Evolutionary conservation across 495 filamentous ascomycete species (phyloP), one percentile per base, ranked within the genome.

Genomic region (Corynascus novoguineensis): DNA sequence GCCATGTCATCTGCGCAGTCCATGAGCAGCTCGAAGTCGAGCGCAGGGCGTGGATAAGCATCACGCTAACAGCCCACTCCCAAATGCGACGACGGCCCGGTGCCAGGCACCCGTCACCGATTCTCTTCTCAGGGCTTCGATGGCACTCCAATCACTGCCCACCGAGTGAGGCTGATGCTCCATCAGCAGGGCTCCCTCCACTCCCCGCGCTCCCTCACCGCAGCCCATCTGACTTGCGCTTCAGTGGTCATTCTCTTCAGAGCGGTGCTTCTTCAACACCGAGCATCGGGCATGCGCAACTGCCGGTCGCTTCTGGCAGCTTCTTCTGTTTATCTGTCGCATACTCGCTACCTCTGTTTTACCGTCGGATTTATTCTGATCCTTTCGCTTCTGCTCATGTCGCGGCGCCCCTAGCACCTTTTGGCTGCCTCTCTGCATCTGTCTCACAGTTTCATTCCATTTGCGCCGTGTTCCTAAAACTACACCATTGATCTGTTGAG

Each of bases 221-320:
- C n/a, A 52, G 68, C 50, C 55, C 70, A 71, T 73, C 70, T 73
- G 70, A 73, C 70, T 57, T 42, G 55, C 47, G 57, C 59, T 60
- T 53, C 51, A 61, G 41, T 57, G 65, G 63, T 69, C 64, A 66
- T 65, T 57, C 60, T 55, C 54, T 46, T 55, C 35, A 24, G n/a
- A 45, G 60, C 38, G 35, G 64, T 63, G 61, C 52, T 60, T 34
- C 25, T 32, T 63, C 44, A 37, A 34, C 47, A 34, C 52, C 55
- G 48, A 57, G 50, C 12, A 44, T 22, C 35, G 45, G 24, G 44
- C 57, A 25, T 50, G 29, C 29, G 50, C 57, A 17, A 40, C 53
- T 11, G 31, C 54, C 52, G 52, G 42, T 60, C 28, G 28, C 44
- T 41, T 57, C 57, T 54, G 21, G 34, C 51, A 44, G n/a, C 28